Base-by-base conservation (phyloP, 2,329 filamentous ascomycete genomes). In the Fusarium brevicatenulatum region DNA sequence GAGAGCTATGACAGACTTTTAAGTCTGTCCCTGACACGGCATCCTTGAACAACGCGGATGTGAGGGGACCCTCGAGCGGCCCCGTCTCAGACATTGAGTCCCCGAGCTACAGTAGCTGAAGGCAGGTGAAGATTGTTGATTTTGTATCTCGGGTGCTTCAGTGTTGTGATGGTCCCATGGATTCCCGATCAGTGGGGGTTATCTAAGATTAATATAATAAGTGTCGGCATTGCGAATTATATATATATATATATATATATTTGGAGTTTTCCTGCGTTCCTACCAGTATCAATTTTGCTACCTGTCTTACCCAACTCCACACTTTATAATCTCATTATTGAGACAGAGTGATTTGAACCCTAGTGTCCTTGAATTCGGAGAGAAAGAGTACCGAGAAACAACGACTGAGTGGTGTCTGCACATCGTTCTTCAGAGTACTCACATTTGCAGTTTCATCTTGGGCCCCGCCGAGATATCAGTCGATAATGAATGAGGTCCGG, bases 341-440 rank as follows among this genome's bases (percentile, higher is more conserved):
- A 21, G 37, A 21, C 7, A 13, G 19, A 40, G 11, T 7, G 8
- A 21, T 40, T 21, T 13, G 37, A 7, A 3, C 37, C 7, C 19
- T 21, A 21, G 0, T 7, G n/a, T n/a, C n/a, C 37, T 40, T 21
- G 19, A 2, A 7, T 21, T 4, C 0, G 11, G 13, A 21, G 2
- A 15, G 21, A 40, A 40, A 40, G 7, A 9, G 39, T 15, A 15
- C n/a, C 21, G 12, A n/a, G 21, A 40, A n/a, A 40, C 3, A 40
- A 40, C 21, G 39, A n/a, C 7, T 15, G 5, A 40, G 12, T 6
- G 4, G 7, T n/a, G 8, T n/a, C 21, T n/a, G 7, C 15, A n/a
- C 39, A 40, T 6, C 21, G 1, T 40, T n/a, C 21, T 40, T 15
- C 13, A 15, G 5, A 42, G 39, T 9, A 6, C 3, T n/a, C 2